Evolutionary conservation across 176 grass and related monocot species (phyloP).

Genomic region (Musa itinerans): DNA sequence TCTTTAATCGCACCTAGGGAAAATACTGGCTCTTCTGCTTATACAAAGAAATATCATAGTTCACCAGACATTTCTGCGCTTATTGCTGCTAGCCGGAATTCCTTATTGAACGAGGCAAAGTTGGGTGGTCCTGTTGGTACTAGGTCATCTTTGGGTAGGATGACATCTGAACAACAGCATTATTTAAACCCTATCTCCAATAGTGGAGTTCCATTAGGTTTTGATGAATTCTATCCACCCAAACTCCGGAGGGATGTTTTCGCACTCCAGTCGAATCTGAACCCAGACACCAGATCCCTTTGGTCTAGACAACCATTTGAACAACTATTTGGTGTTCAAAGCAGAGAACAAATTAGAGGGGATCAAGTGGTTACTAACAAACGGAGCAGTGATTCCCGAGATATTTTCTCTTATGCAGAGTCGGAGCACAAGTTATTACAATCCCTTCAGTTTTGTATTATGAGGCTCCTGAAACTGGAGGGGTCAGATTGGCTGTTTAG

Average conservation of each 20-base stretch:
- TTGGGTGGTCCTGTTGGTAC: conserved; percentile 50
- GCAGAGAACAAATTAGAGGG: conserved; percentile 35
- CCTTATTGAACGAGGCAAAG: conserved; percentile 59
- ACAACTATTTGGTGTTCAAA: conserved; percentile 64
- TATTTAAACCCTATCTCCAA: conserved; percentile 45
- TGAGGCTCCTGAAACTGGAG: conserved; percentile 68
- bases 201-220: conserved; percentile 37
- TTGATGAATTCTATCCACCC: conserved; percentile 58
- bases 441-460: conserved; percentile 64
- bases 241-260: conserved; percentile 51
- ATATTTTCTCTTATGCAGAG: conserved; percentile 59
- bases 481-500: conserved; percentile 79
- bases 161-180: conserved; percentile 59
- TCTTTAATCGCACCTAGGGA: conserved; percentile 47
- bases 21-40: conserved; percentile 37
- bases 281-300: conserved; percentile 55
- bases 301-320: conserved; percentile 93
- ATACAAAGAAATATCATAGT: conserved; percentile 98
- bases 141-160: conserved; percentile 46
- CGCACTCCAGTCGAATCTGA: conserved; percentile 42
- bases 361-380: conserved; percentile 29
- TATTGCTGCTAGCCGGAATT: conserved; percentile 71
- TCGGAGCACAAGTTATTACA: conserved; percentile 66
- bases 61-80: conserved; percentile 96
- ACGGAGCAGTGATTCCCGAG: conserved; percentile 31